Evolutionary conservation across 495 filamentous ascomycete species (phyloP), one percentile per base, ranked within the genome.

Genomic region (Wilcoxina mikolae): DNA sequence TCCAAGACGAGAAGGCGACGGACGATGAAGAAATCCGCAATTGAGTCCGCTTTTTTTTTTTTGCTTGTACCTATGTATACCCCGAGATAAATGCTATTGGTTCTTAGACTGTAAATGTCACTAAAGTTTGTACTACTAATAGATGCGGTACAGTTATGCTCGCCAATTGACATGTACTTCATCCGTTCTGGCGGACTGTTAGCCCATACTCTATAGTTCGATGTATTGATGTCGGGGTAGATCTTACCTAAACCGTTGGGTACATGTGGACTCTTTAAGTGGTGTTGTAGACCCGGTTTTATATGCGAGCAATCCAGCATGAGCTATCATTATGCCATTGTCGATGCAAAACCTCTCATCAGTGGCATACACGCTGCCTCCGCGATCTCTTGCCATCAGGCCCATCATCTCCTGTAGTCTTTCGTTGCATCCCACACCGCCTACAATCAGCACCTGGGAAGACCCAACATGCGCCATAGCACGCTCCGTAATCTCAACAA

Each of bases 321-420:
- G 91, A 11, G 91, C 91, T 71, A 98, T 98, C 91, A 98, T 98
- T 55, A 98, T 95, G 41, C 91, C 93, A 65, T 98, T 98, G 70
- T 98, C 93, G 58, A 98, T 98, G 64, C 91, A 96, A 69, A 94
- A 96, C 43, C 91, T 78, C 70, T 96, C 62, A 38, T 62, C 90
- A 0, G 90, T 98, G 7, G 89, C 89, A 72, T 83, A 95, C 18
- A 95, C 85, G 67, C 78, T 87, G 0, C 91, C 91, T 17, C 87
- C 85, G 29, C 93, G 74, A 67, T 94, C 87, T 35, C 73, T 72
- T n/a, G 88, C 91, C 91, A 98, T 98, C 7, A 83, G 69, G 0
- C 83, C 87, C 93, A 98, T 98, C 91, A 98, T 98, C 65, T 94
- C 81, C 71, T 98, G 91, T 59, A 98, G 64, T 10, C 91, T 76